These are phyloP conservation scores for Phyllosticta paracitricarpa DNA, from an alignment of 2,329 filamentous ascomycete genomes.

Conservation along the genomic window DNA sequence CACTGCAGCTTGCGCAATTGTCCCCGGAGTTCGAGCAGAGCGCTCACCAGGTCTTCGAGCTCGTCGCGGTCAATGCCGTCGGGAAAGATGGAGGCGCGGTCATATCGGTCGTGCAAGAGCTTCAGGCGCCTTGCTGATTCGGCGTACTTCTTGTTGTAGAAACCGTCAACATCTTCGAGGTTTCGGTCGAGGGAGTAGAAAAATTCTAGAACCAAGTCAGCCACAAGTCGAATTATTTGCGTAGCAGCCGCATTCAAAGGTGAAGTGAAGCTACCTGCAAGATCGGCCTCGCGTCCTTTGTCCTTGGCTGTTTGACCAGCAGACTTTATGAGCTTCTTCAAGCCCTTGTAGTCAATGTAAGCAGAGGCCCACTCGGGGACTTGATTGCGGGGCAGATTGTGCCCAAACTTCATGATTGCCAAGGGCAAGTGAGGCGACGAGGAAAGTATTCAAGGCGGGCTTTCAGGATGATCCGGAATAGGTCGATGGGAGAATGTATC, in stretches of 20 bases:
- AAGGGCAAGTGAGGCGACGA: neutral
- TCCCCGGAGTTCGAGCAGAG: conserved; percentile 76
- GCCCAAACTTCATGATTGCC: conserved; percentile 37
- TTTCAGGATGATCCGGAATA: neutral
- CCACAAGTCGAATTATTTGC: neutral
- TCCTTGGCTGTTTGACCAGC: conserved; percentile 52
- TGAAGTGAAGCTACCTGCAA: conserved; percentile 62
- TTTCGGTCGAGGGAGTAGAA: conserved; percentile 95
- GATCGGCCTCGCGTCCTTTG: conserved; percentile 62
- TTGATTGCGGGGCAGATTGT: conserved; percentile 64
- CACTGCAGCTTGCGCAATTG: conserved; percentile 88
- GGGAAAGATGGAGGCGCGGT: conserved; percentile 57
- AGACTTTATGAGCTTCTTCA: conserved; percentile 93
- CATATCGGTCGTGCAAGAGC: conserved; percentile 80
- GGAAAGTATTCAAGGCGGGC: neutral
- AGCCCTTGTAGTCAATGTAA: conserved; percentile 81
- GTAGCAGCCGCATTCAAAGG: neutral
- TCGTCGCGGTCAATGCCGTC: conserved; percentile 78
- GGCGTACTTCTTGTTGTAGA: conserved; percentile 92
- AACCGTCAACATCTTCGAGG: conserved; percentile 89
- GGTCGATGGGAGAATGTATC: neutral
- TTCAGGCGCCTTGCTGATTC: conserved; percentile 77
- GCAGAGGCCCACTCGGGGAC: conserved; percentile 77
- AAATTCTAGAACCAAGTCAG: conserved; percentile 55
- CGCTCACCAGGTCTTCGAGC: conserved; percentile 80